phyloP scores from a whole-genome alignment of 257 asterid species.

The Solanum appendiculatum region DNA sequence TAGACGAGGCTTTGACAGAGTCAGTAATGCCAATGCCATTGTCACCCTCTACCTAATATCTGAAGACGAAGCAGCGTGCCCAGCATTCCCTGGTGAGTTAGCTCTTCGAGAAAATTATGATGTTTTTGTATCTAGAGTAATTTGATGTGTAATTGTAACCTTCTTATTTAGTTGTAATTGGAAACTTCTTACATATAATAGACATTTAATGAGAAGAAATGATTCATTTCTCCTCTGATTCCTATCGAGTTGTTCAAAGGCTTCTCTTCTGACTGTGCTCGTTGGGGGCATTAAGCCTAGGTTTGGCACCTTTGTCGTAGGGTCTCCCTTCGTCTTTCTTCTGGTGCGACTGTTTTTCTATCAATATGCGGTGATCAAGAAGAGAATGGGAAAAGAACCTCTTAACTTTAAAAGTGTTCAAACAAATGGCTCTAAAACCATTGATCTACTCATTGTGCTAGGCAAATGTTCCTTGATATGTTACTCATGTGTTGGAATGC shows the following conservation, averaged over 20 bases:
- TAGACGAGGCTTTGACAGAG: conserved; percentile 31
- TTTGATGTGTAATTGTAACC: background rate
- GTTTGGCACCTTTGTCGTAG: background rate
- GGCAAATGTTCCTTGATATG: background rate
- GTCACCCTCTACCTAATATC: conserved; percentile 21
- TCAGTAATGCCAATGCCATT: conserved; percentile 18
- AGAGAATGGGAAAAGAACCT: background rate
- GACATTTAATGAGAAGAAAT: background rate
- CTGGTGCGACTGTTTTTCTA: background rate
- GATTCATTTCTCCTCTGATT: background rate
- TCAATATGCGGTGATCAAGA: background rate
- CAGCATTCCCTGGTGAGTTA: background rate
- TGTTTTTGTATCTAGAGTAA: background rate
- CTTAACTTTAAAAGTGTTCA: background rate
- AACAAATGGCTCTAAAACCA: background rate
- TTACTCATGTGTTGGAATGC: background rate
- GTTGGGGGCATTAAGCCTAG: background rate
- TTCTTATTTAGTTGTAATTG: background rate
- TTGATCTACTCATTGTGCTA: background rate
- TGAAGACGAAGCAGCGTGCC: background rate
- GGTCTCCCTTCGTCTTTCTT: no score
- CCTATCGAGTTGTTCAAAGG: background rate
- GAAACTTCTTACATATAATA: background rate
- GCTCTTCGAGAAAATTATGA: background rate
- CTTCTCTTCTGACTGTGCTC: background rate